Percentiles rank a stretch among this genome's conserved stretches.
Evolutionary conservation across 2,329 filamentous ascomycete genomes (phyloP).

Genomic region (Sarocladium oryzae): DNA sequence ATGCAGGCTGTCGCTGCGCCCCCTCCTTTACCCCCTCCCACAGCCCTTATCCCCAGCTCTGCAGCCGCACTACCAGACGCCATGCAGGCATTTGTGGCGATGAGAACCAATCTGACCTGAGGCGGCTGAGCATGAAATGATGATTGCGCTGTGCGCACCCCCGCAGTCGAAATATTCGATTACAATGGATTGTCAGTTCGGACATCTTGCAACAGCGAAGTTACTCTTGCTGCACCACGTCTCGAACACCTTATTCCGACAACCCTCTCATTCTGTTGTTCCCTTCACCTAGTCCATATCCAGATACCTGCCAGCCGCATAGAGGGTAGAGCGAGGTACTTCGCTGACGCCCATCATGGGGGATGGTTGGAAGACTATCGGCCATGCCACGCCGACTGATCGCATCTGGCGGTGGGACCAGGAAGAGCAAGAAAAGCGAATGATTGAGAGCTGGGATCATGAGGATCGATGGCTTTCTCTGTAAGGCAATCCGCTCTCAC

Average conservation of each 20-base stretch:
- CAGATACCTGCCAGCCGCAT: too few species aligned
- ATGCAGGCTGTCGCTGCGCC: background rate
- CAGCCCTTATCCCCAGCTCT: background rate
- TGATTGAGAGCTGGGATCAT: slow-evolving; percentile 24
- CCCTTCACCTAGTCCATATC: too few species aligned
- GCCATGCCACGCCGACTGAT: slow-evolving; percentile 17
- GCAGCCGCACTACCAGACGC: background rate
- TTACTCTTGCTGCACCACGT: too few species aligned
- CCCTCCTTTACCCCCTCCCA: background rate
- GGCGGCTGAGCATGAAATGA: background rate
- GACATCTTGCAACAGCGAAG: too few species aligned
- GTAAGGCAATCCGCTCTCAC: slow-evolving; percentile 17
- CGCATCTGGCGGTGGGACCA: background rate
- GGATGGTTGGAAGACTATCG: slow-evolving; percentile 28
- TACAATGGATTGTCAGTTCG: background rate
- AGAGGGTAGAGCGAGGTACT: too few species aligned
- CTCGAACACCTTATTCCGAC: too few species aligned
- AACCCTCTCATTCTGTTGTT: too few species aligned
- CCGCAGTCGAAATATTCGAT: background rate
- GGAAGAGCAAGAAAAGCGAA: slow-evolving; percentile 13
- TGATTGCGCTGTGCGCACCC: background rate
- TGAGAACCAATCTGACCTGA: background rate
- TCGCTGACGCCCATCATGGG: slow-evolving; percentile 16
- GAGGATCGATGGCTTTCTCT: slow-evolving; percentile 28
- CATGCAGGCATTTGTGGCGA: background rate